Conservation (phyloP, 2,329 filamentous ascomycete species). For the Penicillium olsonii region DNA sequence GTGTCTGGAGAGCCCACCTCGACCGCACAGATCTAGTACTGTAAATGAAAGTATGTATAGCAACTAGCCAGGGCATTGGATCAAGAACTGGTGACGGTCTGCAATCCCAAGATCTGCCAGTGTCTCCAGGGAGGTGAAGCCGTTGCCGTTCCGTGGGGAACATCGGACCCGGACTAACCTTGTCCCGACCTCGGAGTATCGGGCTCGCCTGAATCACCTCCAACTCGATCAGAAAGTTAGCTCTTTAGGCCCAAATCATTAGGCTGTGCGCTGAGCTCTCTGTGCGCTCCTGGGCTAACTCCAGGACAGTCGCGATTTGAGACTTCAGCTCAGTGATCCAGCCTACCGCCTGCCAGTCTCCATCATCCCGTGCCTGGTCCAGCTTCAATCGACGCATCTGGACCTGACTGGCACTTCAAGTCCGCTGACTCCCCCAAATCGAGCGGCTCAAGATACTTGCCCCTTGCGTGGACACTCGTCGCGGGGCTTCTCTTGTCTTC, state of each 20-base stretch:
- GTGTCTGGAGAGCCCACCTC: background rate
- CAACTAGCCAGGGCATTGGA: too few relatives aligned
- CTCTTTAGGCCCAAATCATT: constrained; percentile 9
- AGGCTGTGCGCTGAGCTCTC: constrained; percentile 9
- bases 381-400: constrained; percentile 1
- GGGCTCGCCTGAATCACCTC: constrained; percentile 9
- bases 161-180: constrained; percentile 4
- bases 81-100: too few relatives aligned
- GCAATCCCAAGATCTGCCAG: too few relatives aligned
- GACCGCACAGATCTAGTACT: background rate
- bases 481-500: constrained; percentile 11
- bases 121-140: too few relatives aligned
- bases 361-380: constrained; percentile 1
- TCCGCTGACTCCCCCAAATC: background rate
- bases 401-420: background rate
- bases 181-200: constrained; percentile 5
- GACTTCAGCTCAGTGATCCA: background rate
- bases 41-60: too few relatives aligned
- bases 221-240: constrained; percentile 7
- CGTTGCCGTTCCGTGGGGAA: too few relatives aligned
- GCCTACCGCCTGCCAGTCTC: background rate
- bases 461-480: constrained; percentile 1
- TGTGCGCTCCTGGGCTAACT: constrained; percentile 8
- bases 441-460: background rate
- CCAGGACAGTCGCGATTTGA: constrained; percentile 7